phyloP scores from a whole-genome alignment of 148 eudicot genomes.

The Rheum nobile region DNA sequence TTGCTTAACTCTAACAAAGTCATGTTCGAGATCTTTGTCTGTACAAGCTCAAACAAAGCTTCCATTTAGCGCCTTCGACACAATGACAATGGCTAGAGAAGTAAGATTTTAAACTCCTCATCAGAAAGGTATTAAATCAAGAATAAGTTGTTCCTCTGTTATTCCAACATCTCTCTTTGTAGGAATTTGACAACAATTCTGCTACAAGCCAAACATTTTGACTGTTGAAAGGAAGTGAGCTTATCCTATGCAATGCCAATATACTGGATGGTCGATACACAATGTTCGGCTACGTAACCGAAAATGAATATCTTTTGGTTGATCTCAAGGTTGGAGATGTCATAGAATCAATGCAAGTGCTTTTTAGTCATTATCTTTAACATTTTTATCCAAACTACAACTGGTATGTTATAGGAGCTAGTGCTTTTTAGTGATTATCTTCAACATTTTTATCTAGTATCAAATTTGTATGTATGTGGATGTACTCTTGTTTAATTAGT shows the following conservation, averaged over 20 bases:
- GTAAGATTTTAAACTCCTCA: conserved; percentile 23
- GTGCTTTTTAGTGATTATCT: not conserved
- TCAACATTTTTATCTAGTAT: not conserved
- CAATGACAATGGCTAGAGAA: conserved; percentile 99
- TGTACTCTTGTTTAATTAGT: not conserved
- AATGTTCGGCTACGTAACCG: conserved; percentile 84
- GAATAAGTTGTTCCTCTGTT: not conserved
- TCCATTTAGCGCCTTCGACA: conserved; percentile 96
- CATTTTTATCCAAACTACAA: no score
- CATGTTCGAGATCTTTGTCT: conserved; percentile 75
- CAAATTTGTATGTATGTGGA: not conserved
- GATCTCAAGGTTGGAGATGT: conserved; percentile 96
- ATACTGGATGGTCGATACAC: conserved; percentile 92
- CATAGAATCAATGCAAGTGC: conserved; percentile 80
- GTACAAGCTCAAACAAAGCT: conserved; percentile 97
- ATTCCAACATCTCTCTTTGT: conserved; percentile 10
- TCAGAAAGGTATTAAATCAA: not conserved
- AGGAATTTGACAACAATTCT: conserved; percentile 92
- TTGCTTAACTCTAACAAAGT: not conserved
- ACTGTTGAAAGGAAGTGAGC: conserved; percentile 92
- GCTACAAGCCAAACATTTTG: conserved; percentile 95
- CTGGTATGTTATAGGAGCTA: conserved; percentile 32
- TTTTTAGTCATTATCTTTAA: no score
- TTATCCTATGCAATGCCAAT: conserved; percentile 94
- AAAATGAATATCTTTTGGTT: conserved; percentile 75